phyloP scores from a whole-genome alignment of 2,329 filamentous ascomycete genomes.

The Diplodia intermedia region DNA sequence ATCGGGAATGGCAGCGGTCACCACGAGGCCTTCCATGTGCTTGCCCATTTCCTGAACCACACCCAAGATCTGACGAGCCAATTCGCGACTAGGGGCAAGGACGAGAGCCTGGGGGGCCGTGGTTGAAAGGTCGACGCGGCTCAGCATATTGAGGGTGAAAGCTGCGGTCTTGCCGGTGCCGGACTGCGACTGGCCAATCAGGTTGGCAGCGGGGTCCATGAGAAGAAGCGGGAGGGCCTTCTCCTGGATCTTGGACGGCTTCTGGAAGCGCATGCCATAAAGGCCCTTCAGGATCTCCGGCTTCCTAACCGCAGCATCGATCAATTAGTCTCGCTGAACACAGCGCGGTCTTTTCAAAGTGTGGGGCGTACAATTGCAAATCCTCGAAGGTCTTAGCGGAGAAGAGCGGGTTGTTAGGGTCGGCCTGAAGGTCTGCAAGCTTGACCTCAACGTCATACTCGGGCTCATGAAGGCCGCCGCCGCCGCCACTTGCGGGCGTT shows the following conservation, averaged over 20 bases:
- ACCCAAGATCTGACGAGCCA: slow-evolving; percentile 90
- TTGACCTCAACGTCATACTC: slow-evolving; percentile 92
- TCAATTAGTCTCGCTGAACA: slow-evolving; percentile 13
- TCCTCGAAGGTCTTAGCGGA: slow-evolving; percentile 86
- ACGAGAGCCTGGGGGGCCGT: slow-evolving; percentile 83
- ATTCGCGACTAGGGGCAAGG: slow-evolving; percentile 89
- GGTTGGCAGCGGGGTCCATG: slow-evolving; percentile 83
- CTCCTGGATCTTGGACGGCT: slow-evolving; percentile 98
- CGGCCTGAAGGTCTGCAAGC: slow-evolving; percentile 84
- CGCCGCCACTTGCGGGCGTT: slow-evolving; percentile 48
- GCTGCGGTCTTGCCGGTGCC: slow-evolving; percentile 98
- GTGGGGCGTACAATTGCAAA: slow-evolving; percentile 75
- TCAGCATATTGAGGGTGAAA: slow-evolving; percentile 90
- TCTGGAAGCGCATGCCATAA: slow-evolving; percentile 82
- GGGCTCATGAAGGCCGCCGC: slow-evolving; percentile 66
- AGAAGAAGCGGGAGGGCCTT: slow-evolving; percentile 90
- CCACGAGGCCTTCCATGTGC: slow-evolving; percentile 76
- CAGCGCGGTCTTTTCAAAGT: neutral
- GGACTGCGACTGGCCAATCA: slow-evolving; percentile 99
- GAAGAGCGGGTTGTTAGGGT: slow-evolving; percentile 85
- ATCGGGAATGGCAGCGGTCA: slow-evolving; percentile 84
- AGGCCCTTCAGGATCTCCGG: slow-evolving; percentile 73
- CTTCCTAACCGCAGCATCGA: slow-evolving; percentile 34
- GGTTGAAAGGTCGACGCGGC: slow-evolving; percentile 77
- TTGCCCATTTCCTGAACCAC: slow-evolving; percentile 85